Evolutionary conservation across 306 rosid genomes (phyloP), one percentile per base, ranked within the genome.

Genomic region (Vigna angularis): DNA sequence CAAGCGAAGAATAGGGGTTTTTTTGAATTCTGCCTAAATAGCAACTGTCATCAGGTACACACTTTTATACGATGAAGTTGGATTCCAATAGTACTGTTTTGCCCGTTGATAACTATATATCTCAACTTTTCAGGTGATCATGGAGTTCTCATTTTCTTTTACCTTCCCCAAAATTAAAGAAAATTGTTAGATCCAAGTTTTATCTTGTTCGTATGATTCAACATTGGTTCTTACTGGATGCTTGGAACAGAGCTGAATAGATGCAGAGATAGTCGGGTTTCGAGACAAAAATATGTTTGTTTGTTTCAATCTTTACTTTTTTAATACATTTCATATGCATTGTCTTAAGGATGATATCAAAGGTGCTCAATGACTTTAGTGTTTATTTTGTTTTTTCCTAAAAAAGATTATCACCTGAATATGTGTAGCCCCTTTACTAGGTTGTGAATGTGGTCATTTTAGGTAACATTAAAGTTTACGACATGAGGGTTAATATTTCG

Each of bases 1-100:
- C 88, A 90, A 91, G 83, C 84, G 97, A 87, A 89, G 97, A 87
- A 86, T 88, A 57, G 99, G 99, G 59, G 97, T 2, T 93, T 78
- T 93, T 95, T 64, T 95, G 81, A 93, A 82, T 79, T 61, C n/a
- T 64, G 74, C 67, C 68, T 72, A 75, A 72, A 66, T 70, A 47
- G 62, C 34, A 61, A 20, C 30, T 68, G 72, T 73, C 18, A 24
- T 66, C 67, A 36, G 73, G 38, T 44, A 30, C 2, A 42, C 67
- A 67, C 61, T 73, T 55, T 76, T 53, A 15, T 3, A 34, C 36
- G 73, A 51, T 20, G 45, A 65, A 36, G 6, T 61, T 57, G 62
- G 20, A 52, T 76, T 76, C 34, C 16, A 49, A 66, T 72, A 20
- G 9, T 8, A 36, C 18, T 66, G 63, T 38, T 70, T 20, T 79